Evolutionary conservation across 139 green algal species (phyloP), one percentile per base, ranked within the genome.

Genomic region (Chlamydomonas incerta): DNA sequence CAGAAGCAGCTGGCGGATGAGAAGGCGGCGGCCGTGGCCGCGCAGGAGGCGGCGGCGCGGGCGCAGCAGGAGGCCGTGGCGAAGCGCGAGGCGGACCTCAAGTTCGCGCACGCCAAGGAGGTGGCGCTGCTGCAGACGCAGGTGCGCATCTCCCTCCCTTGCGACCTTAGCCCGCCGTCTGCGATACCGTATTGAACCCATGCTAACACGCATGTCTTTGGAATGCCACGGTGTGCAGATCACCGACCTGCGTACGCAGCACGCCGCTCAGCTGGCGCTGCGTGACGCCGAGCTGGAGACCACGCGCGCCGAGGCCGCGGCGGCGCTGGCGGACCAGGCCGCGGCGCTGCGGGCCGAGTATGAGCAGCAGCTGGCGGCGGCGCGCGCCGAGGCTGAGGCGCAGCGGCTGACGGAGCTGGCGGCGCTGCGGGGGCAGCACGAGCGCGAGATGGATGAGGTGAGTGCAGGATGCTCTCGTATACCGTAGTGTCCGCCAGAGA

Each of bases 211-310:
- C 15, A 15, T 11, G 15, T 11, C 13, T 11, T 15, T 11, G 52
- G 52, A 15, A 58, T 58, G 52, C 52, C 20, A 66, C 20, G 18
- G 23, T 66, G 20, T 35, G 15, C 62, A 72, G 65, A 46, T 73
- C 4, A 34, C 77, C 21, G 63, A 74, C 6, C 77, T 83, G 21
- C 77, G 77, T 31, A 66, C 79, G 17, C 66, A 85, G 17, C 47
- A 76, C 67, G 79, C 79, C 1, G 65, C 77, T 1, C 21, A 84
- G 46, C 65, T 84, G 77, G 77, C 77, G 14, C n/a, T 74, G 10
- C 58, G 58, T 10, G 65, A 74, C 46, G 77, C 63, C 3, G 29
- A 29, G 20, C 77, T 74, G n/a, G 46, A 67, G 4, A 8, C 24
- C 46, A 46, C n/a, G n/a, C 63, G 65, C 2, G 46, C 65, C 10